These are phyloP conservation scores for Eleusine coracana DNA, from an alignment of 176 grass and related monocot species.

Conservation along the genomic window DNA sequence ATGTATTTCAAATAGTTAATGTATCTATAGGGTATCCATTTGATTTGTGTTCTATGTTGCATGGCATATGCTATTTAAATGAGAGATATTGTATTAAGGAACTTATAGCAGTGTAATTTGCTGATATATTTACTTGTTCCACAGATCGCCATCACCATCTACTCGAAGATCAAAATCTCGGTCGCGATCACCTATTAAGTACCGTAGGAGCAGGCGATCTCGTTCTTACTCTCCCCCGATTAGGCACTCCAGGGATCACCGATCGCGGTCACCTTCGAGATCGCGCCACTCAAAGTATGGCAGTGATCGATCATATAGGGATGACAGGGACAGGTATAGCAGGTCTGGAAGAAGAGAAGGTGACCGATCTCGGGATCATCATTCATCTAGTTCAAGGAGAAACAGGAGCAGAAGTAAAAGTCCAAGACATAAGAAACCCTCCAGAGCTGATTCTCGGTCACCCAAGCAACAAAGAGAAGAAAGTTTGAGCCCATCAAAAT, in stretches of 20 bases:
- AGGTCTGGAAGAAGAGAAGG: constrained; percentile 58
- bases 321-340: constrained; percentile 67
- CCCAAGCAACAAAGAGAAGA: constrained; percentile 61
- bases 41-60: background rate
- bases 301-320: constrained; percentile 60
- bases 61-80: background rate
- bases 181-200: constrained; percentile 94
- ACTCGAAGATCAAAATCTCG: constrained; percentile 67
- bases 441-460: constrained; percentile 54
- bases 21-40: background rate
- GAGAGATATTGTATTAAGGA: background rate
- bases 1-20: background rate
- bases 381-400: constrained; percentile 78
- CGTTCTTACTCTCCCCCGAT: constrained; percentile 71
- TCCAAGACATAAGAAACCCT: constrained; percentile 64
- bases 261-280: constrained; percentile 74
- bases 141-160: constrained; percentile 71
- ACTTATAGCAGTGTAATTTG: background rate
- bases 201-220: constrained; percentile 68
- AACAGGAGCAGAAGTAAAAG: constrained; percentile 84
- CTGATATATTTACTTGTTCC: constrained; percentile 47
- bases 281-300: constrained; percentile 62
- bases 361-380: constrained; percentile 55
- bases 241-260: constrained; percentile 55
- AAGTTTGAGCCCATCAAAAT: constrained; percentile 59